These are phyloP conservation scores for Candida nonsorbophila DNA, from an alignment of 805 yeast species.

Conservation along the genomic window DNA sequence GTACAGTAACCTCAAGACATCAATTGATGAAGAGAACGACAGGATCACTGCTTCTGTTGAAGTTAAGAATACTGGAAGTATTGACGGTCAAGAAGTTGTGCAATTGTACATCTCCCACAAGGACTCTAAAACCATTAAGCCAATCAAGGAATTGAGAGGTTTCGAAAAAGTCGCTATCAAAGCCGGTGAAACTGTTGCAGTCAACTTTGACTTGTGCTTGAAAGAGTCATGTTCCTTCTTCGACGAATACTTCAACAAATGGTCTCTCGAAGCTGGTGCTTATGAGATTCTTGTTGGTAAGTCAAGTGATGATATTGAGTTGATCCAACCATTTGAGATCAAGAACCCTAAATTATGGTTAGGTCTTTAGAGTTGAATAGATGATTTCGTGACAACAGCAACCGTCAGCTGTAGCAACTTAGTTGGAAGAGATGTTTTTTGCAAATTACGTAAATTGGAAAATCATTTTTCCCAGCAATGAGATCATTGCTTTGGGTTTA, in stretches of 20 bases:
- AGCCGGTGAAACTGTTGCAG: conserved; percentile 38
- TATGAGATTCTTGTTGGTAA: conserved; percentile 47
- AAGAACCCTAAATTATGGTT: conserved; percentile 9
- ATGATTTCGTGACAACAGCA: no score
- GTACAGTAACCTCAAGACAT: conserved; percentile 30
- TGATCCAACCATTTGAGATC: conserved; percentile 11
- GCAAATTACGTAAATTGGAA: no score
- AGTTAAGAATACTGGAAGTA: conserved; percentile 45
- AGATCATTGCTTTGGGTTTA: no score
- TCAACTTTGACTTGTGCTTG: conserved; percentile 31
- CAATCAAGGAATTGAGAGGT: conserved; percentile 59
- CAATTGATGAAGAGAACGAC: conserved; percentile 16
- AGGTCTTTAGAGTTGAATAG: conserved; percentile 10
- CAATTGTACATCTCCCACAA: conserved; percentile 46
- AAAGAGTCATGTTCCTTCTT: conserved; percentile 51
- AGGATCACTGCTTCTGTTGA: conserved; percentile 28
- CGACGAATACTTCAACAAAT: conserved; percentile 42
- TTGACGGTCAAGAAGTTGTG: conserved; percentile 49
- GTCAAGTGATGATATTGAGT: conserved; percentile 22
- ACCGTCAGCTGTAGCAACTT: no score
- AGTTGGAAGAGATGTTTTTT: no score
- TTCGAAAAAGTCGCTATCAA: conserved; percentile 45
- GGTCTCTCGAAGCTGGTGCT: conserved; percentile 48
- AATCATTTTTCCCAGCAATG: no score
- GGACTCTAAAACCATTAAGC: conserved; percentile 39